Base-by-base conservation (phyloP, 2,329 filamentous ascomycete species). In the Parastagonospora avenae region DNA sequence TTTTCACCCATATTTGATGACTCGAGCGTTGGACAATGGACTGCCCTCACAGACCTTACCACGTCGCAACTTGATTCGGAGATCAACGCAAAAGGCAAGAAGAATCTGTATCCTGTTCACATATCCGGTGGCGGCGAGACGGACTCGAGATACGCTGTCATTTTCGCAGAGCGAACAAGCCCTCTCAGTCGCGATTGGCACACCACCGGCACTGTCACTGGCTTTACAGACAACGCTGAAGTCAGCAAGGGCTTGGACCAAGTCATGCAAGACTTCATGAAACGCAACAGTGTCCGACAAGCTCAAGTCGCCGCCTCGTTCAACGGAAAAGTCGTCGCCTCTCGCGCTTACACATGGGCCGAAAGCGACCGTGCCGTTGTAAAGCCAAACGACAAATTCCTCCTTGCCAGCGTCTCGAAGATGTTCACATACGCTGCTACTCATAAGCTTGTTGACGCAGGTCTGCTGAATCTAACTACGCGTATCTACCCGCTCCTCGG, bases 401-500 rank as follows among this genome's bases (percentile, higher is more conserved):
- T 65, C 14, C 57, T 65, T 9, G 62, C 48, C 6, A 66, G 63
- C 40, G 54, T 62, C 10, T 60, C 53, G 32, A 66, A 65, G 47
- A 44, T 50, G n/a, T 66, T 64, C 44, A 60, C 55, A 6, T 55
- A 58, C 24, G 59, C 60, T 4, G 62, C 62, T 29, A 55, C 41
- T 27, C 39, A 56, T 19, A 41, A 53, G 9, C 48, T 65, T 12
- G 38, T 57, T 36, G 47, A 56, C 33, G 46, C 43, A n/a, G 55
- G 51, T 7, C 16, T 45, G 14, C 48, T 66, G 9, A 60, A 59
- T 32, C 50, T 59, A 6, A 54, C 52, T 4, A 62, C 62, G 0
- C 40, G 24, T 2, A 52, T 61, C 28, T 66, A 62, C 47, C 52
- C 63, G 6, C 54, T 62, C 27, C 50, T 66, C 9, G 55, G 59